Evolutionary conservation across 2,329 filamentous ascomycete genomes (phyloP).

Genomic region (Westerdykella aurantiaca): DNA sequence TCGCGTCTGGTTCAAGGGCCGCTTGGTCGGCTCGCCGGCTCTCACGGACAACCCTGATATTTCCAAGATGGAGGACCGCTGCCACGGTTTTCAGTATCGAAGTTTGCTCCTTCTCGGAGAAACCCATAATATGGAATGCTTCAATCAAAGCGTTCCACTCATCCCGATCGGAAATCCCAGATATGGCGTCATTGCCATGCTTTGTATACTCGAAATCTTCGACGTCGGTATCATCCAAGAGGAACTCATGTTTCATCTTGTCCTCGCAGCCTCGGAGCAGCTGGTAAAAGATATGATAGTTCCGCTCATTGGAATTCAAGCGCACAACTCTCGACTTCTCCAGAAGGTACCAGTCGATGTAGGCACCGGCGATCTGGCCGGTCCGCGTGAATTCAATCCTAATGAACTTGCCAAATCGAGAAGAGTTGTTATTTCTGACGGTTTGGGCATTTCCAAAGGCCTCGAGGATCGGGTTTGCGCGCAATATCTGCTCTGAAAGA

Average conservation of each 20-base stretch:
- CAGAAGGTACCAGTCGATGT: conserved; percentile 96
- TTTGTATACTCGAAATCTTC: conserved; percentile 89
- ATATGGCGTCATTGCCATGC: conserved; percentile 85
- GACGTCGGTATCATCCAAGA: conserved; percentile 68
- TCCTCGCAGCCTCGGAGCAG: conserved; percentile 76
- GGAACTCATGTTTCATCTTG: conserved; percentile 67
- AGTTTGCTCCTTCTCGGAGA: conserved; percentile 75
- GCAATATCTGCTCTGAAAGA: conserved; percentile 90
- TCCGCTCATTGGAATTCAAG: conserved; percentile 80
- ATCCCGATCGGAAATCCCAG: conserved; percentile 79
- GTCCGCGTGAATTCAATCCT: conserved; percentile 86
- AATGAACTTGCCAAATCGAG: conserved; percentile 97
- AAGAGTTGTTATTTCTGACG: conserved; percentile 96
- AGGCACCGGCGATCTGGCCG: conserved; percentile 89
- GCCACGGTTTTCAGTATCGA: conserved; percentile 83
- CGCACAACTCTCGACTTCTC: conserved; percentile 97
- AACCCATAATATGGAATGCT: conserved; percentile 91
- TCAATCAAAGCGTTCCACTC: conserved; percentile 90
- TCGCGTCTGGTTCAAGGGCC: conserved; percentile 67
- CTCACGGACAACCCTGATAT: conserved; percentile 83
- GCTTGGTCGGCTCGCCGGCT: conserved; percentile 89
- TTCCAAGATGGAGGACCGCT: conserved; percentile 87
- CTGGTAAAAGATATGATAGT: conserved; percentile 98
- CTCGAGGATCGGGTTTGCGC: conserved; percentile 95
- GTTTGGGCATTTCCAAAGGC: conserved; percentile 98